These are phyloP conservation scores for Mrakia frigida DNA, from an alignment of 768 basidiomycete species.

Conservation along the genomic window DNA sequence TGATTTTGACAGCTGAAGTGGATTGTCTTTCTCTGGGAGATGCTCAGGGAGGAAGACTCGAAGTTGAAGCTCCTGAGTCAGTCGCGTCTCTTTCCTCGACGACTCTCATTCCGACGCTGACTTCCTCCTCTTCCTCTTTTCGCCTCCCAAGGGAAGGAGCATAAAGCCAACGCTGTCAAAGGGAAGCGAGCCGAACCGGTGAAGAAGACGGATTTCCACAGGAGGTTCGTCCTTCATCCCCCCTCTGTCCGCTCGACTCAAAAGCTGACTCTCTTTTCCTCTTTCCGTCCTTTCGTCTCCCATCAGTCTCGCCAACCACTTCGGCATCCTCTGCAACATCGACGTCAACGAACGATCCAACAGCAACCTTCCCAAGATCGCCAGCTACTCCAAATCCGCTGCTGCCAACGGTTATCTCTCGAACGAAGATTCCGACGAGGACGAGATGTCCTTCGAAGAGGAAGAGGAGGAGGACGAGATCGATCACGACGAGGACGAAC, in stretches of 20 bases:
- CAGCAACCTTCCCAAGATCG: slow-evolving; percentile 41
- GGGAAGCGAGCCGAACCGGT: neutral
- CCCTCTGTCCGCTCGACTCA: neutral
- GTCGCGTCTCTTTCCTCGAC: neutral
- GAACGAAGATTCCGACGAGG: neutral
- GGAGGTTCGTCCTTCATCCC: too few relatives aligned
- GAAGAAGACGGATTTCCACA: neutral
- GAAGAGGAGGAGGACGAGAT: slow-evolving; percentile 2
- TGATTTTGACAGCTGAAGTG: neutral
- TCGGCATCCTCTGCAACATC: slow-evolving; percentile 41
- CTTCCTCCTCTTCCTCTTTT: neutral
- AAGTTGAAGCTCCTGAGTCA: neutral
- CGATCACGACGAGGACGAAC: neutral
- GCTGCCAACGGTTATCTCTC: neutral
- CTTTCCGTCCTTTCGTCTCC: neutral
- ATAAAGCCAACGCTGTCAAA: neutral
- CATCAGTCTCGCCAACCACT: slow-evolving; percentile 35
- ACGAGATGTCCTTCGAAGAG: neutral
- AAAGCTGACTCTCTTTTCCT: neutral
- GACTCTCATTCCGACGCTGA: neutral
- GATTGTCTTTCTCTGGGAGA: neutral
- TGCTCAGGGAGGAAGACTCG: neutral
- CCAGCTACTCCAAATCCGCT: neutral
- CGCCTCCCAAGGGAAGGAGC: neutral
- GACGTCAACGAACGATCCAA: slow-evolving; percentile 43